phyloP scores from a whole-genome alignment of 257 asterid genomes.

The Solanum etuberosum region DNA sequence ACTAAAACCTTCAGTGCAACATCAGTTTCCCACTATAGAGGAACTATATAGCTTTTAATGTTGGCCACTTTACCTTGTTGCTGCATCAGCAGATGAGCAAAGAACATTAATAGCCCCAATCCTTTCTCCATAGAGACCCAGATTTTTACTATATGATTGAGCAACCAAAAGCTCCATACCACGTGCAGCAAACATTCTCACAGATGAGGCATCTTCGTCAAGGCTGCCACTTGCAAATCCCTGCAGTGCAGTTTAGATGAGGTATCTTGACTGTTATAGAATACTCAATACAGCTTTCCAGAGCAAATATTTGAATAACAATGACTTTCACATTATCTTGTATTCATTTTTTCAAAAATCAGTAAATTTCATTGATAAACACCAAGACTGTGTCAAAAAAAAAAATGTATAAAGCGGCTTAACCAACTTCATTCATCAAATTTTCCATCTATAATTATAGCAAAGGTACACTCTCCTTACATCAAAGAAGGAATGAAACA shows the following conservation, averaged over 20 bases:
- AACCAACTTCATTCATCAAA: neutral
- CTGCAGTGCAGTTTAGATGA: constrained; percentile 20
- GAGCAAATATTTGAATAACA: neutral
- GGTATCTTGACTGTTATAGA: neutral
- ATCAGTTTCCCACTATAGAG: neutral
- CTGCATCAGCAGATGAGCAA: constrained; percentile 74
- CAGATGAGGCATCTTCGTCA: constrained; percentile 85
- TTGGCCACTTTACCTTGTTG: constrained; percentile 42
- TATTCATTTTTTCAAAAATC: neutral
- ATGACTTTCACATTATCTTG: neutral
- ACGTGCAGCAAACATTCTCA: constrained; percentile 84
- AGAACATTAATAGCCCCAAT: constrained; percentile 91
- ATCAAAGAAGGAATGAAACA: neutral
- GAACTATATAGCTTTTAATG: neutral
- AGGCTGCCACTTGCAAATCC: constrained; percentile 99
- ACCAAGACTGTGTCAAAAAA: neutral
- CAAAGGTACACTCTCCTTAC: neutral
- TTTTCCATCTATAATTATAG: neutral
- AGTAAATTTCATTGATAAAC: neutral
- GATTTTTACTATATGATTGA: constrained; percentile 90
- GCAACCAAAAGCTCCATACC: constrained; percentile 92
- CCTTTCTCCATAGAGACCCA: constrained; percentile 95
- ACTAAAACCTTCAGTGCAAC: neutral
- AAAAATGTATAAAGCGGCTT: neutral
- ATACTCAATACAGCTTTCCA: neutral